A percentile compares a stretch with the other conserved stretches of the same genome.
Evolutionary conservation across 257 asterid species (phyloP).

Genomic region (Anisodus acutangulus): DNA sequence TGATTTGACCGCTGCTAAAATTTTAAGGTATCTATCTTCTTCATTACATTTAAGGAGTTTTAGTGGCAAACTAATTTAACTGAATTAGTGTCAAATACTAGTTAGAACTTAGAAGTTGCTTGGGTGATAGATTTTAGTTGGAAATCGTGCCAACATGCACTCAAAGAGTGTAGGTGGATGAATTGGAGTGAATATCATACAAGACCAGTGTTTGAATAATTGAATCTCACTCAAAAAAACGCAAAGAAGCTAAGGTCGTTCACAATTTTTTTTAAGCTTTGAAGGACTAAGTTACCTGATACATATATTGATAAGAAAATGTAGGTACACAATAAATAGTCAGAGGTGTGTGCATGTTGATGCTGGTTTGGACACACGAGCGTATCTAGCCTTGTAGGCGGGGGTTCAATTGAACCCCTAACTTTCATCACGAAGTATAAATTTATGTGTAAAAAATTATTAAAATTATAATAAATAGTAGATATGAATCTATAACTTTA

Average conservation of each 20-base stretch:
- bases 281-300: not conserved
- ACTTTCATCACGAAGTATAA: too few relatives aligned
- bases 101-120: not conserved
- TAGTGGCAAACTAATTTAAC: not conserved
- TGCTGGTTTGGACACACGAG: too few relatives aligned
- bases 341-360: too few relatives aligned
- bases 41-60: not conserved
- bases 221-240: not conserved
- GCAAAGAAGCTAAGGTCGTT: too few relatives aligned
- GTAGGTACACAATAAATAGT: too few relatives aligned
- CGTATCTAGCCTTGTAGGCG: too few relatives aligned
- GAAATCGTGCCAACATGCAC: not conserved
- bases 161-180: not conserved
- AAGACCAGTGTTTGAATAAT: not conserved
- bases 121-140: not conserved
- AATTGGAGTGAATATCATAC: not conserved
- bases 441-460: too few relatives aligned
- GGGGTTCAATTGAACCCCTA: too few relatives aligned
- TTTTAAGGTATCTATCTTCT: not conserved
- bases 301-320: too few relatives aligned
- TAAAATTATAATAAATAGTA: too few relatives aligned
- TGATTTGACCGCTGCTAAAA: not conserved
- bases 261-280: not conserved
- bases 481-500: too few relatives aligned
- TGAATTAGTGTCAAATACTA: not conserved